Conservation (phyloP, 306 rosid species). For the Lathyrus aphaca region DNA sequence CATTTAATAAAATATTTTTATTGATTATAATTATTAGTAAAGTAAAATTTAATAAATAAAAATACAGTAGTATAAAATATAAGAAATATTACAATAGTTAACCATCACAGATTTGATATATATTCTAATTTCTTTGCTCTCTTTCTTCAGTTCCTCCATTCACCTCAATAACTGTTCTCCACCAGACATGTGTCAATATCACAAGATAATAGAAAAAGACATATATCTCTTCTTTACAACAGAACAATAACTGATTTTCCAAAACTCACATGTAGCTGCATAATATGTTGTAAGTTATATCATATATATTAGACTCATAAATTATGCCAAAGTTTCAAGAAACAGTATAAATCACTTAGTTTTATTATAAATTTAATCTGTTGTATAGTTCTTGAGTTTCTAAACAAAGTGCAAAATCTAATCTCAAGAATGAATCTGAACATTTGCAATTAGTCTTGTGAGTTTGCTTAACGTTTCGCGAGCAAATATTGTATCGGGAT, state of each 20-base stretch:
- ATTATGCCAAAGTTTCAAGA: slow-evolving; percentile 44
- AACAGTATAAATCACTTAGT: slow-evolving; percentile 57
- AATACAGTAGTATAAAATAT: too few relatives aligned
- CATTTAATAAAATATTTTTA: too few relatives aligned
- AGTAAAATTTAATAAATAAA: too few relatives aligned
- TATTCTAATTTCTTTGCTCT: too few relatives aligned
- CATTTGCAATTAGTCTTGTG: slow-evolving; percentile 75
- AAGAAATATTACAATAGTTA: too few relatives aligned
- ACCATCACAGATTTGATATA: too few relatives aligned
- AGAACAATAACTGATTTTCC: not conserved
- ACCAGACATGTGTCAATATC: not conserved
- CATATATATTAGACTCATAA: slow-evolving; percentile 32
- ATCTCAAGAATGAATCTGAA: slow-evolving; percentile 60
- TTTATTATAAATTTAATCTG: slow-evolving; percentile 55
- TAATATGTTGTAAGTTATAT: slow-evolving; percentile 17
- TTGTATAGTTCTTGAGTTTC: slow-evolving; percentile 51
- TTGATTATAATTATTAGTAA: too few relatives aligned
- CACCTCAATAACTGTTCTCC: too few relatives aligned
- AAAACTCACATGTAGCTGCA: not conserved
- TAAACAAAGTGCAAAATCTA: slow-evolving; percentile 59
- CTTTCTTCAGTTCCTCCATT: too few relatives aligned
- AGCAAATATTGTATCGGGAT: slow-evolving; percentile 78
- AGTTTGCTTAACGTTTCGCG: slow-evolving; percentile 80
- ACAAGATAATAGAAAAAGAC: not conserved
- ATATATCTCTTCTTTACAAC: not conserved